Evolutionary conservation across 495 filamentous ascomycete species (phyloP).

Genomic region (Hyaloscypha hepaticicola): DNA sequence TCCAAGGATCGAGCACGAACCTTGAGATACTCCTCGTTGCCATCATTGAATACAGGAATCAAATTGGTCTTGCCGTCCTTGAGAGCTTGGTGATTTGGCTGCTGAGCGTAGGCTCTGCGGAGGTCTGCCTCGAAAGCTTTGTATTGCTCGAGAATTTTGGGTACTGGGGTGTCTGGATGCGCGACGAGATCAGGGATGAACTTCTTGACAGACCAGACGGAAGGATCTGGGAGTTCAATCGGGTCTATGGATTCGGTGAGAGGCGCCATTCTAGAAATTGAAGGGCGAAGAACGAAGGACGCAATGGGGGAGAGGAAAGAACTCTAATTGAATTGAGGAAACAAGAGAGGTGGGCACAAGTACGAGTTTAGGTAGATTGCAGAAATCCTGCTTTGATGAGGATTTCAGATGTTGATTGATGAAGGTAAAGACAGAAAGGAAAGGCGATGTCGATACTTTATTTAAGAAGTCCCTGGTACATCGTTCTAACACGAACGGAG

Average conservation of each 20-base stretch:
- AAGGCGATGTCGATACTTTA: background rate
- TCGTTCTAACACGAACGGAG: background rate
- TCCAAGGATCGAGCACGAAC: slow-evolving; percentile 62
- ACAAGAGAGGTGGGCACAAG: background rate
- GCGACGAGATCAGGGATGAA: slow-evolving; percentile 45
- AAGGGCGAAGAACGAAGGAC: background rate
- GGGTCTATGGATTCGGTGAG: slow-evolving; percentile 1
- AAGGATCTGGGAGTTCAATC: slow-evolving; percentile 12
- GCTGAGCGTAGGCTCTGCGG: slow-evolving; percentile 70
- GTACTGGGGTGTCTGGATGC: slow-evolving; percentile 53
- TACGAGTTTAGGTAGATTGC: background rate
- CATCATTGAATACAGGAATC: slow-evolving; percentile 62
- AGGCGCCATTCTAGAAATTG: slow-evolving; percentile 1
- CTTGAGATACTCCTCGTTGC: slow-evolving; percentile 52
- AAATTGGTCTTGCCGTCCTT: slow-evolving; percentile 63
- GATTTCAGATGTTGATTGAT: background rate
- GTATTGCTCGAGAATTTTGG: slow-evolving; percentile 63
- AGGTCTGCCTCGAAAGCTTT: slow-evolving; percentile 65
- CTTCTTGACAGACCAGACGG: slow-evolving; percentile 26
- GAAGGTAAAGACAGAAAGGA: background rate
- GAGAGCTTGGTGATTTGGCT: slow-evolving; percentile 56
- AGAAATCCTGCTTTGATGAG: background rate
- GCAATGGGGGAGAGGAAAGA: background rate
- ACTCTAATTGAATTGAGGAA: background rate
- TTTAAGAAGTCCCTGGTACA: background rate